Percentiles rank a stretch among this genome's conserved stretches.
phyloP scores from a whole-genome alignment of 345 rosid species.

The Moringa oleifera region DNA sequence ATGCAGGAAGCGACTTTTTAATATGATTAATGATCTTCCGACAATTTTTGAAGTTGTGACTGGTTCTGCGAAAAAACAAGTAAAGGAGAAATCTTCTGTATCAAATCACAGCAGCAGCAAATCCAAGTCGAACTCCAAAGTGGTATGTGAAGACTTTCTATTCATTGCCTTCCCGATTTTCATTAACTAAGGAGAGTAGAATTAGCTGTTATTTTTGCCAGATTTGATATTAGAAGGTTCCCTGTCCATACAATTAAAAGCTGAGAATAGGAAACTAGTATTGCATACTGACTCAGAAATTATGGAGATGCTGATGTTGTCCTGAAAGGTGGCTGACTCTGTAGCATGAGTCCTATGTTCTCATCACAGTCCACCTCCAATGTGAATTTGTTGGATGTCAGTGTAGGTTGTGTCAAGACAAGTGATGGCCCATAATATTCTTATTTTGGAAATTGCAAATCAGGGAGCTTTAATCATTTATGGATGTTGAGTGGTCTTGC shows the following conservation, averaged over 20 bases:
- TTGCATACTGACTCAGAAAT: neutral
- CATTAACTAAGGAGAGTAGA: neutral
- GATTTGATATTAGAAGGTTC: neutral
- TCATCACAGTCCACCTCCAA: neutral
- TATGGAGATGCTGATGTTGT: neutral
- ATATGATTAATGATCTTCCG: constrained; percentile 65
- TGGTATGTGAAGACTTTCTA: constrained; percentile 11
- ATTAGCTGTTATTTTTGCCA: neutral
- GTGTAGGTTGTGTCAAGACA: too few relatives aligned
- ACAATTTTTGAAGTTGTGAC: constrained; percentile 64
- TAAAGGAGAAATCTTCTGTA: constrained; percentile 46
- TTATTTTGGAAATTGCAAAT: too few relatives aligned
- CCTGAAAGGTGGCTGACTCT: neutral
- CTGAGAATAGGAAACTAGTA: neutral
- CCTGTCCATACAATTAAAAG: neutral
- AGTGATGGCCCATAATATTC: neutral
- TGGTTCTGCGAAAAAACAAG: constrained; percentile 44
- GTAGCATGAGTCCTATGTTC: neutral
- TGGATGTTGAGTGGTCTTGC: too few relatives aligned
- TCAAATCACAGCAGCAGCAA: constrained; percentile 49
- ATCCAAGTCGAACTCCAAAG: constrained; percentile 44
- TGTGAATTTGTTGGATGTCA: too few relatives aligned
- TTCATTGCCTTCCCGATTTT: neutral
- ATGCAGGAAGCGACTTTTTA: constrained; percentile 60
- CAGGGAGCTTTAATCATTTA: too few relatives aligned